Percentiles rank a stretch among this genome's conserved stretches.
Conservation (phyloP, 2,329 filamentous ascomycete species). For the Podosphaera xanthii region DNA sequence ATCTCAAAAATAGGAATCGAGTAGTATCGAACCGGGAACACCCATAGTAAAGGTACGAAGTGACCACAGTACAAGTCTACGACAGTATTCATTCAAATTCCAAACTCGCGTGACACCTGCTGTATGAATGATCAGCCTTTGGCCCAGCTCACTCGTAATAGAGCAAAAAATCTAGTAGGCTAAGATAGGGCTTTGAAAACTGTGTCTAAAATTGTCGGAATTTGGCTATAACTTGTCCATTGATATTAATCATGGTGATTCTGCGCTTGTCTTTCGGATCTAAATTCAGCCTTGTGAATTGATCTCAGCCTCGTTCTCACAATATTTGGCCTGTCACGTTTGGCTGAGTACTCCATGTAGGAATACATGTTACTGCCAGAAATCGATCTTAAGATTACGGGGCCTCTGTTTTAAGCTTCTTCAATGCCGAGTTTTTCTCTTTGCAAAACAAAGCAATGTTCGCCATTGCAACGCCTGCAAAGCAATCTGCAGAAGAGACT, state of each 20-base stretch:
- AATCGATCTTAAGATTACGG: background rate
- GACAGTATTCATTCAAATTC: background rate
- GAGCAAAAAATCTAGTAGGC: no score
- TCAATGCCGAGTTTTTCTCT: background rate
- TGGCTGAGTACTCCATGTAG: no score
- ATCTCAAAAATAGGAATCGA: background rate
- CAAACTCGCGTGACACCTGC: no score
- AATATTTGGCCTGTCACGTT: background rate
- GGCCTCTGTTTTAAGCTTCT: background rate
- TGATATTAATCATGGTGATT: no score
- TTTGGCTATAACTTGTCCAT: background rate
- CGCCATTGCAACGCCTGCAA: constrained; percentile 57
- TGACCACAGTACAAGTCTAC: background rate
- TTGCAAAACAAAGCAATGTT: constrained; percentile 24
- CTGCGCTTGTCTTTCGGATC: no score
- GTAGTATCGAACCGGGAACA: constrained; percentile 11
- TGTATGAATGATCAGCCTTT: no score
- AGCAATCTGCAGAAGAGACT: constrained; percentile 88
- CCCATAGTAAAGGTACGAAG: constrained; percentile 10
- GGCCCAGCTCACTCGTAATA: no score
- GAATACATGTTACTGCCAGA: background rate
- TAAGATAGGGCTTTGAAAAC: no score
- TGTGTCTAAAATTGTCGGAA: no score
- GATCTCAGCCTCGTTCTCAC: no score
- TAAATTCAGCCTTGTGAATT: no score